Evolutionary conservation across 2,329 filamentous ascomycete genomes (phyloP).

Genomic region (Hymenoscyphus occultus): DNA sequence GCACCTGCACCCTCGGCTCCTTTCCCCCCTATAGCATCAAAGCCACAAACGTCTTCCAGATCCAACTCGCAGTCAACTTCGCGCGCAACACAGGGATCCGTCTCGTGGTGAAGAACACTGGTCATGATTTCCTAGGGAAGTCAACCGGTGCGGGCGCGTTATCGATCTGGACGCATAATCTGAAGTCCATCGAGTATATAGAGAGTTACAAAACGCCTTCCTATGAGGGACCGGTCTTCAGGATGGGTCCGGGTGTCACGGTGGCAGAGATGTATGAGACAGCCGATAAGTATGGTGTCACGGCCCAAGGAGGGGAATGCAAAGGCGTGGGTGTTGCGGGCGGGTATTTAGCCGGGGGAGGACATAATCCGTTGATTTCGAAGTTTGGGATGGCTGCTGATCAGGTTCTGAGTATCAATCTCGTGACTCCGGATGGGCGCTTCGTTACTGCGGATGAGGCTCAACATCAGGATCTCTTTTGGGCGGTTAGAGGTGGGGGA

Average conservation of each 20-base stretch:
- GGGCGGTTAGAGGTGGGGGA: constrained; percentile 59
- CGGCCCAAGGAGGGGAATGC: constrained; percentile 50
- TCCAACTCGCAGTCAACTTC: constrained; percentile 45
- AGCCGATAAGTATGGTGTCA: constrained; percentile 43
- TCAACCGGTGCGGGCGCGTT: constrained; percentile 43
- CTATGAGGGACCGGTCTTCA: constrained; percentile 39
- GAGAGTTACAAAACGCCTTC: constrained; percentile 35
- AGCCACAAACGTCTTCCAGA: constrained; percentile 42
- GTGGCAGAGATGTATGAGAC: constrained; percentile 43
- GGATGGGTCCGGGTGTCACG: constrained; percentile 42
- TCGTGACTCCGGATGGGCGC: constrained; percentile 51
- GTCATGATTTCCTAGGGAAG: constrained; percentile 25
- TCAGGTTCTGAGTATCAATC: constrained; percentile 55
- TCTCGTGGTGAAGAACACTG: constrained; percentile 36
- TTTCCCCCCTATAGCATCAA: constrained; percentile 36
- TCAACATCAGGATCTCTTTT: constrained; percentile 57
- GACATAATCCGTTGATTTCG: constrained; percentile 53
- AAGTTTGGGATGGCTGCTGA: constrained; percentile 58
- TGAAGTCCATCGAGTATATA: constrained; percentile 41
- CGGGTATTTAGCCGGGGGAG: constrained; percentile 60
- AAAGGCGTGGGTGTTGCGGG: constrained; percentile 17
- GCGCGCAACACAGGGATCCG: constrained; percentile 42
- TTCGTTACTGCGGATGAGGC: constrained; percentile 49
- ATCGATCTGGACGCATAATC: constrained; percentile 50
- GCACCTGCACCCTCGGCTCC: constrained; percentile 17